Base-by-base conservation (phyloP, 148 eudicot genomes). In the Talinum fruticosum region DNA sequence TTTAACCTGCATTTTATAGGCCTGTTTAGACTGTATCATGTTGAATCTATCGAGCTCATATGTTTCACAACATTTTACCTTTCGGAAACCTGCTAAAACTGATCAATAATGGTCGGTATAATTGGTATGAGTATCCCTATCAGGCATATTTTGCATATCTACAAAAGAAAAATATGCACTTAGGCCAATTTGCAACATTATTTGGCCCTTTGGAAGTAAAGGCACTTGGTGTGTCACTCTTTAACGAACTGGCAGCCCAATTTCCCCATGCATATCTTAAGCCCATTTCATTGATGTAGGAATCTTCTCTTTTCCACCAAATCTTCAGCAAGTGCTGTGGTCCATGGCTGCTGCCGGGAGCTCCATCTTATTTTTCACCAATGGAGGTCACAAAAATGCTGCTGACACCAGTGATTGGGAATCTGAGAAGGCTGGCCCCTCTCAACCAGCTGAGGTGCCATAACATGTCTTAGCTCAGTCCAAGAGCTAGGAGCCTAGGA, bases 251-350 rank as follows among this genome's bases (percentile, higher is more conserved):
- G n/a, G n/a, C n/a, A n/a, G n/a, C n/a, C n/a, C n/a, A n/a, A n/a
- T n/a, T n/a, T n/a, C n/a, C n/a, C n/a, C n/a, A n/a, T n/a, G n/a
- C n/a, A n/a, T n/a, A n/a, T n/a, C n/a, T n/a, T n/a, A n/a, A n/a
- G n/a, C n/a, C n/a, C 19, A 47, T 54, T 79, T 73, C 32, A 41
- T 24, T 3, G 36, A 69, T 15, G 30, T 68, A 4, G 10, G 74
- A 44, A 69, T 80, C 45, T 37, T 41, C 78, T 35, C n/a, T n/a
- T n/a, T n/a, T n/a, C n/a, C 12, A 66, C 73, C 82, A 79, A 79
- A 73, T 72, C 70, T 36, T 35, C 49, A 30, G 33, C 72, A 10
- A 66, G 79, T 69, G 74, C 49, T 49, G 15, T 1, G 15, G 54
- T n/a, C n/a, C n/a, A n/a, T n/a, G 10, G 15, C n/a, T n/a, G 13